Evolutionary conservation across 371 early-diverging fungal genomes (phyloP), one percentile per base, ranked within the genome.

Genomic region (Nematocida homosporus): DNA sequence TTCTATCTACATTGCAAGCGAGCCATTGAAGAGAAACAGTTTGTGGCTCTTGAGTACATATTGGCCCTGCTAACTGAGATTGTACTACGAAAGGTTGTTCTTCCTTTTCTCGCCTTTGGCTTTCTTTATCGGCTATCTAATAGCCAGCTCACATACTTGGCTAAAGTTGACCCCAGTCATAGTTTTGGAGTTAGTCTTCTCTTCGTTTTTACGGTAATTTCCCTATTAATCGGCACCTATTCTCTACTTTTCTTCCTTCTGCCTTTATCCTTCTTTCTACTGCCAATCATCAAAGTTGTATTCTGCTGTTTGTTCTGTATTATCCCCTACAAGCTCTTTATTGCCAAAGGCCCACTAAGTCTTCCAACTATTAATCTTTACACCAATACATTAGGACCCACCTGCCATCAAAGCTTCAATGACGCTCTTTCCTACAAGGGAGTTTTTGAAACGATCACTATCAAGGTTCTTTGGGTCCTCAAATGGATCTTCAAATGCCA

Each of bases 21-120:
- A 32, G 48, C 53, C 32, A 68, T 68, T 5, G 60, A 68, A 56
- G 56, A 56, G 34, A 51, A 51, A 10, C 69, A 68, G 69, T 68
- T 68, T 40, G 20, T 60, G 18, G 60, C 50, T 8, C 25, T 10
- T 34, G 69, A 68, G 13, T 68, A 34, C 23, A 23, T 68, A 42
- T 10, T 20, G 18, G 56, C 69, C 6, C 40, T 32, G 10, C n/a
- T 59, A 18, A 38, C 47, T 1, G 69, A 68, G 29, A 47, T 56
- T 5, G 1, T 37, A 34, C 10, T 3, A 38, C 23, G 60, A 29
- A 68, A 59, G 30, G 16, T 68, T 0, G 6, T 34, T 8, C 55
- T 40, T 16, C 25, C 66, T 8, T 66, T 66, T 29, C 4, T 66
- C 3, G 13, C 56, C 6, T 32, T 29, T 23, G 20, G 13, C 13